Percentiles rank a stretch among this genome's conserved stretches.
These are phyloP conservation scores for Penstemon newberryi DNA, from an alignment of 257 asterid species.

Conservation along the genomic window DNA sequence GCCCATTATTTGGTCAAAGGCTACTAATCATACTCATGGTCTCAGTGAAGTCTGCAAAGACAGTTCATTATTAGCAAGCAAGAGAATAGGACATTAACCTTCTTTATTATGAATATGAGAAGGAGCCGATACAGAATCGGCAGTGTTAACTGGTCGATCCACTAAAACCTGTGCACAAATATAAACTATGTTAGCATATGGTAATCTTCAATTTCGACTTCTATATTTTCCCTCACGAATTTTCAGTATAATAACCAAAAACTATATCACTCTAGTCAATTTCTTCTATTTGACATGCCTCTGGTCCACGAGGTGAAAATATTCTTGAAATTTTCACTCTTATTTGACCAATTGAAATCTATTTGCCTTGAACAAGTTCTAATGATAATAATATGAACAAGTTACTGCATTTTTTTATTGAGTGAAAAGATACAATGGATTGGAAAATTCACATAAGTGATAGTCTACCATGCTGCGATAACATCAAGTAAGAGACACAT, in stretches of 20 bases:
- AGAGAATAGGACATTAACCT: slow-evolving; percentile 38
- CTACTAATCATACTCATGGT: too few species aligned
- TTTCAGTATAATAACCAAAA: neutral
- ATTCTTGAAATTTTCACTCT: neutral
- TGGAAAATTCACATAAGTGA: neutral
- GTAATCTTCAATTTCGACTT: too few species aligned
- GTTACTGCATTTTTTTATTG: neutral
- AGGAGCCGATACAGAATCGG: slow-evolving; percentile 48
- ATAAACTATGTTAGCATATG: slow-evolving; percentile 18
- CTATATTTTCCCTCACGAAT: too few species aligned
- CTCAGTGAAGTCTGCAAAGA: too few species aligned
- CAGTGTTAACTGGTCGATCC: slow-evolving; percentile 45
- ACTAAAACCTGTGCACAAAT: slow-evolving; percentile 59
- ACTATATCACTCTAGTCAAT: neutral
- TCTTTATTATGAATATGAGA: slow-evolving; percentile 51
- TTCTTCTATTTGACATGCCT: neutral
- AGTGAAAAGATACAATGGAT: neutral
- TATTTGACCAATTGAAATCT: neutral
- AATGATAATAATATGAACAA: neutral
- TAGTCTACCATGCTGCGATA: neutral
- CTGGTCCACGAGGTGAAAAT: neutral
- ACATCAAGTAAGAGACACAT: neutral
- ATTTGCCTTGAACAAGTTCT: neutral
- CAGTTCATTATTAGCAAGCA: too few species aligned
- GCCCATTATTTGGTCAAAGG: too few species aligned